Base-by-base conservation (phyloP, 768 basidiomycete genomes). In the Roridomyces roridus region DNA sequence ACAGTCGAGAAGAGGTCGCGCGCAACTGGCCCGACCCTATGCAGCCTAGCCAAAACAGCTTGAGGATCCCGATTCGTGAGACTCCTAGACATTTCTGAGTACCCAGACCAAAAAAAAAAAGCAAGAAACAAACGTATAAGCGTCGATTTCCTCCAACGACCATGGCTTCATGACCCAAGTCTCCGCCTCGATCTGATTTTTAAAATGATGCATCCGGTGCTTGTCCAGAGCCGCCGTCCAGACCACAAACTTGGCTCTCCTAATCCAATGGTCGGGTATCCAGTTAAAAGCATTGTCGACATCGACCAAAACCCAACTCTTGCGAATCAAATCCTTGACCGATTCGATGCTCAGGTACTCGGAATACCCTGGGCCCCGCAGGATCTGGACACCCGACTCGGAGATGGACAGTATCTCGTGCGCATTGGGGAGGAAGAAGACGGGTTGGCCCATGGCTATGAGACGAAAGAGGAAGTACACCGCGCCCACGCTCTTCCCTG, bases 401-500 rank as follows among this genome's bases (percentile, higher is more conserved):
- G 57, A 58, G 28, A 58, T 51, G 24, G 51, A 43, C 26, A 20
- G 47, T 3, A 47, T 17, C 20, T 1, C 0, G 17, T 37, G 12
- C 6, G 24, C 4, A 2, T 31, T 5, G 25, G 26, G 15, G 11
- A 51, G 20, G 50, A 58, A 14, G 15, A 58, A 58, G 15, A 52
- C 28, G 2, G 44, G 3, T 7, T 26, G 37, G 28, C 39, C 23
- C 12, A 31, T 46, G 0, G 57, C 37, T 11, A 58, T 49, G 10
- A 58, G 29, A 4, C 42, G 21, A 15, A 51, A 49, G 0, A 57
- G n/a, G 21, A 49, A 26, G 31, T 43, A 55, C 2, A 9, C 21
- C 6, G 46, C 37, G 0, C 45, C 39, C n/a, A 48, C 18, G 46
- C 46, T 56, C 26, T 56, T 56, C 28, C 55, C 55, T 56, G 34